phyloP scores from a whole-genome alignment of 345 rosid species.

The Syzygium grande region DNA sequence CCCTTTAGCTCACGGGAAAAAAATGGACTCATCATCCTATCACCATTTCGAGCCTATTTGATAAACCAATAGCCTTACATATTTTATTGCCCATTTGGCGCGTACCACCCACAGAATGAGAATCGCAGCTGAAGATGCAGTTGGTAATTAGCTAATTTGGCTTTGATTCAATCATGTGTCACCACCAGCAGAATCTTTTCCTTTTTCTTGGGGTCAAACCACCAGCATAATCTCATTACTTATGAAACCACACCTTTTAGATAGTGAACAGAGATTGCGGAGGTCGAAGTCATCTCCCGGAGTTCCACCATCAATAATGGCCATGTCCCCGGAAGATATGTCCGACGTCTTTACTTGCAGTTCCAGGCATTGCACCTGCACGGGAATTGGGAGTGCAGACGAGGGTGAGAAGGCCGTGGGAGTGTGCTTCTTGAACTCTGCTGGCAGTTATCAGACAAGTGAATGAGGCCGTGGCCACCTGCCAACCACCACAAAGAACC shows the following conservation, averaged over 20 bases:
- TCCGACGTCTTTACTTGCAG: background rate
- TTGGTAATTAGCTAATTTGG: background rate
- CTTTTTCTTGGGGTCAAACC: background rate
- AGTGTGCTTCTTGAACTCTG: background rate
- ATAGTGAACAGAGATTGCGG: background rate
- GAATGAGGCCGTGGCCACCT: background rate
- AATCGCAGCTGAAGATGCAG: background rate
- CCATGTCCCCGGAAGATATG: background rate
- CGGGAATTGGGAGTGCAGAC: background rate
- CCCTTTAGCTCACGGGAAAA: background rate
- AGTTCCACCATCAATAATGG: background rate
- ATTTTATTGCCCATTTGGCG: background rate
- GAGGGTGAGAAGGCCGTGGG: background rate
- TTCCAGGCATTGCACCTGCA: background rate
- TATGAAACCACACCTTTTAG: background rate
- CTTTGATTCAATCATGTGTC: background rate
- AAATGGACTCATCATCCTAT: background rate
- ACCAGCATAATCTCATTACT: background rate
- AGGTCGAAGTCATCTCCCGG: background rate
- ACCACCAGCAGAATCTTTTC: background rate
- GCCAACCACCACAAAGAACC: background rate
- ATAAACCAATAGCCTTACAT: background rate
- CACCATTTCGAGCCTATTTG: background rate
- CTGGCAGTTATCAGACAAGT: background rate
- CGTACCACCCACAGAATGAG: background rate